A percentile compares a stretch with the other conserved stretches of the same genome.
Evolutionary conservation across 352 stramenopile genomes (phyloP).

Genomic region (Elongisporangium anandrum): DNA sequence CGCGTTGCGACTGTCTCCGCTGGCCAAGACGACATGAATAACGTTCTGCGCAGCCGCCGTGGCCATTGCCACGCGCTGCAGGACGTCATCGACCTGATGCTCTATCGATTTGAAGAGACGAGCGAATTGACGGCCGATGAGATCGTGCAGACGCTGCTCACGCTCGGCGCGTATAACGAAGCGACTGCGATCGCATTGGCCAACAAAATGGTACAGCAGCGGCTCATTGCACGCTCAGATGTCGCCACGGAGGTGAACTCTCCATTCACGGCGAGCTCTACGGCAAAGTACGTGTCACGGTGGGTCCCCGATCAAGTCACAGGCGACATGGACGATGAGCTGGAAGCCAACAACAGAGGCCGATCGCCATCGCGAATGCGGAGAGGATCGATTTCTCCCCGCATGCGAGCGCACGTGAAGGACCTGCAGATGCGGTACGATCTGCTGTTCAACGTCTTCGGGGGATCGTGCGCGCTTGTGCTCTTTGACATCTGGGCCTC

Average conservation of each 20-base stretch:
- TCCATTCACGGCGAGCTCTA: constrained; percentile 15
- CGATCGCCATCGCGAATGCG: constrained; percentile 7
- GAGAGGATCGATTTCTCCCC: constrained; percentile 14
- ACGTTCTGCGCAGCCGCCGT: neutral
- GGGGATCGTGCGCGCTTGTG: constrained; percentile 30
- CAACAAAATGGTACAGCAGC: constrained; percentile 25
- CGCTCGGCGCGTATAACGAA: constrained; percentile 36
- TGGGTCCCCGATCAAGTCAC: neutral
- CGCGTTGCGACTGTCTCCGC: neutral
- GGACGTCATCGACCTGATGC: constrained; percentile 4
- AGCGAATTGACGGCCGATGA: constrained; percentile 25
- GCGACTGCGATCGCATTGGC: constrained; percentile 27
- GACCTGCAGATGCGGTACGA: constrained; percentile 23
- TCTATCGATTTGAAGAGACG: constrained; percentile 6
- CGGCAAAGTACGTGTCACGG: constrained; percentile 18
- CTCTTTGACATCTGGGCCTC: constrained; percentile 25
- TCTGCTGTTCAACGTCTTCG: constrained; percentile 27
- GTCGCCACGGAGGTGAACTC: constrained; percentile 4
- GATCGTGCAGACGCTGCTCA: constrained; percentile 32
- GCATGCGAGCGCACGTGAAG: constrained; percentile 18
- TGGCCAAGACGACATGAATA: neutral
- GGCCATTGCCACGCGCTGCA: constrained; percentile 1
- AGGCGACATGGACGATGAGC: neutral
- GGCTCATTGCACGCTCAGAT: constrained; percentile 18
- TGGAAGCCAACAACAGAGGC: constrained; percentile 8